Evolutionary conservation across 2,329 filamentous ascomycete genomes (phyloP).

Genomic region (Colletotrichum magnum): DNA sequence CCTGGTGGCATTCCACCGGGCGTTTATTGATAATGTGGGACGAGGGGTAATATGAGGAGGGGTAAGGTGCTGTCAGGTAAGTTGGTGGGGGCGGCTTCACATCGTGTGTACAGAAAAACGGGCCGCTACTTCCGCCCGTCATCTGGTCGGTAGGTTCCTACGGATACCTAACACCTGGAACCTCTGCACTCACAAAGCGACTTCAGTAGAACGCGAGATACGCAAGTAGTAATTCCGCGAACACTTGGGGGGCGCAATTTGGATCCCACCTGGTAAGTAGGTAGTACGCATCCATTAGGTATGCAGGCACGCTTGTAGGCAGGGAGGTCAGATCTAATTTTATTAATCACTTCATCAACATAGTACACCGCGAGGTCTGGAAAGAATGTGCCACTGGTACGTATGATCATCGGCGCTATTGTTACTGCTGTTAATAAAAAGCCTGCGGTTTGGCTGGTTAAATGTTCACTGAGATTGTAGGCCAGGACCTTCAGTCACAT

Average conservation of each 20-base stretch:
- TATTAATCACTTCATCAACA: constrained; percentile 16
- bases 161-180: not conserved
- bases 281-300: too few species aligned
- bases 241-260: not conserved
- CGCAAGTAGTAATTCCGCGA: constrained; percentile 7
- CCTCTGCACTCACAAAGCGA: not conserved
- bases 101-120: too few species aligned
- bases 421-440: too few species aligned
- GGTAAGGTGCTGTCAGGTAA: constrained; percentile 22
- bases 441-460: too few species aligned
- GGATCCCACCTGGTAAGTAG: too few species aligned
- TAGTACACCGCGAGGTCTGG: not conserved
- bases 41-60: constrained; percentile 5
- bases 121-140: too few species aligned
- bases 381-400: not conserved
- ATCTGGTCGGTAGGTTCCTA: too few species aligned
- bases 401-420: too few species aligned
- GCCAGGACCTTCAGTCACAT: not conserved
- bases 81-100: not conserved
- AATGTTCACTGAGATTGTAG: not conserved
- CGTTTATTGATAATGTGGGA: not conserved
- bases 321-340: constrained; percentile 14
- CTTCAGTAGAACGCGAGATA: constrained; percentile 27
- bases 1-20: constrained; percentile 6
- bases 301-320: too few species aligned